These are phyloP conservation scores for Linnemannia schmuckeri DNA, from an alignment of 192 early-diverging fungal genomes.

Conservation along the genomic window DNA sequence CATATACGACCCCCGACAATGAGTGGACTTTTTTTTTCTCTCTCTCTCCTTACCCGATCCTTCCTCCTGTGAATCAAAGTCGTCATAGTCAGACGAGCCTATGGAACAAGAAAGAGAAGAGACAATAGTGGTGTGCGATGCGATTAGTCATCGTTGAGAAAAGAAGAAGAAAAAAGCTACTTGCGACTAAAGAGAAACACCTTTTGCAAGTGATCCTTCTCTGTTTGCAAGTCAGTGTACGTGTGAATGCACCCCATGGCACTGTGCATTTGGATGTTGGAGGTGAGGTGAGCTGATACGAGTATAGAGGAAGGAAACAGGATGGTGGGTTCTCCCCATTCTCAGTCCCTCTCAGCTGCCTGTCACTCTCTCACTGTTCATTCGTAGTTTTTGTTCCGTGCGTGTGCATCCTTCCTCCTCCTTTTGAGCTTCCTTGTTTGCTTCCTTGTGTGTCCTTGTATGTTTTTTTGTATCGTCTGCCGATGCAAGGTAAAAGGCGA, in stretches of 20 bases:
- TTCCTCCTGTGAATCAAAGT: slow-evolving; percentile 40
- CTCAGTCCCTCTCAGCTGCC: too few relatives aligned
- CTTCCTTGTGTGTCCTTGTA: too few relatives aligned
- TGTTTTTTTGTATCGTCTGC: too few relatives aligned
- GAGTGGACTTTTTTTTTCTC: not conserved
- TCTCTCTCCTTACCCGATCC: slow-evolving; percentile 40
- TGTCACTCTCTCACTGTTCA: too few relatives aligned
- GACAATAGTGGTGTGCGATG: too few relatives aligned
- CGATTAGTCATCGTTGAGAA: not conserved
- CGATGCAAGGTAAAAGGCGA: not conserved
- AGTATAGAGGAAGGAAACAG: too few relatives aligned
- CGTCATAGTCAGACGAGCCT: slow-evolving; percentile 51
- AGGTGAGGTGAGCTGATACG: too few relatives aligned
- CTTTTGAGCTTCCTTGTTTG: too few relatives aligned
- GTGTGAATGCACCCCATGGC: not conserved
- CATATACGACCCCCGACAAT: not conserved
- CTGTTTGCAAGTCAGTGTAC: not conserved
- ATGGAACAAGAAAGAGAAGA: not conserved
- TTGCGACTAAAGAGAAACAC: not conserved
- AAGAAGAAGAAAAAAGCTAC: not conserved
- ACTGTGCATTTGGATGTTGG: not conserved
- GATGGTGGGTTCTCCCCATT: too few relatives aligned
- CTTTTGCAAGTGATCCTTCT: not conserved
- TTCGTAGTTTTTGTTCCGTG: too few relatives aligned
- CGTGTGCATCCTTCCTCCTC: too few relatives aligned